Conservation (phyloP, 1,284 basidiomycete species). For the Hemileia vastatrix region DNA sequence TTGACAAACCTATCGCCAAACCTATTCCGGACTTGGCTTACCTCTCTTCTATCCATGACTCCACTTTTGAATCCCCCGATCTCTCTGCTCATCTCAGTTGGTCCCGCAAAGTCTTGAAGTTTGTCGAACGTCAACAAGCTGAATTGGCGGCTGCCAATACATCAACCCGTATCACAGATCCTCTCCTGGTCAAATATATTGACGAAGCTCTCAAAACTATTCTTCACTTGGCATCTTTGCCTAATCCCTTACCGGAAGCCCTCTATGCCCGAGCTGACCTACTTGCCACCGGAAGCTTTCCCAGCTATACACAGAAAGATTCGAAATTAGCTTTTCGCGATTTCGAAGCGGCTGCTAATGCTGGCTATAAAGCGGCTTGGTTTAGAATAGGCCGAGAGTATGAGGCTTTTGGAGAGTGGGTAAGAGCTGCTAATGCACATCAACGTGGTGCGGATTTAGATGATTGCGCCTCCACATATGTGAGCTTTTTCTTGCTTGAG, state of each 20-base stretch:
- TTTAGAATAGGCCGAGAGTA: constrained; percentile 83
- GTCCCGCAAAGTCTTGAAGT: constrained; percentile 66
- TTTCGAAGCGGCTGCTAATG: constrained; percentile 67
- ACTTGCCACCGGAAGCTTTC: constrained; percentile 55
- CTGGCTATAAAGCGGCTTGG: constrained; percentile 66
- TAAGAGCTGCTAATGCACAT: constrained; percentile 68
- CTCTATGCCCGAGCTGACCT: constrained; percentile 64
- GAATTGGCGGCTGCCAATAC: constrained; percentile 47
- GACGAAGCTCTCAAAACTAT: constrained; percentile 59
- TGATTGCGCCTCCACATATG: constrained; percentile 68
- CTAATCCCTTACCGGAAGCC: constrained; percentile 58
- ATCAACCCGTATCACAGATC: constrained; percentile 55
- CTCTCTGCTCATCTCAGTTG: constrained; percentile 59
- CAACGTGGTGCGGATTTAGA: constrained; percentile 62
- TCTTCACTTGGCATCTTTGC: constrained; percentile 51
- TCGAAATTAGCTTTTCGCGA: constrained; percentile 74
- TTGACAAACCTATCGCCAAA: not conserved
- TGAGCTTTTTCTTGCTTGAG: constrained; percentile 47
- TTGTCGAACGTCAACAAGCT: constrained; percentile 58
- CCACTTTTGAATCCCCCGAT: constrained; percentile 45
- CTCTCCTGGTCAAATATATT: constrained; percentile 55
- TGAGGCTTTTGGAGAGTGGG: constrained; percentile 67
- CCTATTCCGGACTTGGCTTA: constrained; percentile 35
- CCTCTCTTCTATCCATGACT: constrained; percentile 30
- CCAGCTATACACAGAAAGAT: constrained; percentile 50